phyloP scores from a whole-genome alignment of 1,284 basidiomycete species.

The Coniophora puteana region DNA sequence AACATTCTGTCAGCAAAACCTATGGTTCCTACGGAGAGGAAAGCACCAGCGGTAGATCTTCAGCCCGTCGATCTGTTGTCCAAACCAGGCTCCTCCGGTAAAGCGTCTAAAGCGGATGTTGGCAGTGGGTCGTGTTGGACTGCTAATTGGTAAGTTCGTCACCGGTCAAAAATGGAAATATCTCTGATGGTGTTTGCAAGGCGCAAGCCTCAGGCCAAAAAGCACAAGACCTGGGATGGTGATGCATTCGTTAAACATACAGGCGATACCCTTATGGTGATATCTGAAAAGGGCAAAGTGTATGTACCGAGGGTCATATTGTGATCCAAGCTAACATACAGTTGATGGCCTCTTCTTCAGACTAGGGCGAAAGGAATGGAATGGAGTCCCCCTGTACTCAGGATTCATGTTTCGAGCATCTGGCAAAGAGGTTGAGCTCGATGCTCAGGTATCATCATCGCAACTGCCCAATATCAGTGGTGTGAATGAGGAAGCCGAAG shows the following conservation, averaged over 20 bases:
- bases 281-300: slow-evolving; percentile 70
- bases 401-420: slow-evolving; percentile 51
- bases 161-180: slow-evolving; percentile 3
- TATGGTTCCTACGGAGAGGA: no score
- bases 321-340: no score
- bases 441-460: slow-evolving; percentile 42
- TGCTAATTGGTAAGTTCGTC: slow-evolving; percentile 55
- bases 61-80: slow-evolving; percentile 38
- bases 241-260: slow-evolving; percentile 59
- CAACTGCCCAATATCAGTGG: slow-evolving; percentile 47
- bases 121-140: slow-evolving; percentile 56
- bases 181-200: slow-evolving; percentile 30
- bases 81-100: slow-evolving; percentile 8
- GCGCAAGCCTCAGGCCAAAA: slow-evolving; percentile 75
- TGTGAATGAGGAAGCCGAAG: slow-evolving; percentile 25
- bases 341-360: slow-evolving; percentile 30
- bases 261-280: slow-evolving; percentile 51
- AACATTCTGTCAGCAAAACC: slow-evolving; percentile 22
- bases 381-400: slow-evolving; percentile 45
- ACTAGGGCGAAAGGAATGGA: slow-evolving; percentile 60
- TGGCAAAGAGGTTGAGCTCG: slow-evolving; percentile 62
- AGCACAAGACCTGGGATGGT: slow-evolving; percentile 90
- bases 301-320: slow-evolving; percentile 30
- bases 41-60: slow-evolving; percentile 34
- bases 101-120: slow-evolving; percentile 6